Percentiles rank a stretch among this genome's conserved stretches.
Conservation (phyloP, 2,329 filamentous ascomycete species). For the Fusarium albidum region DNA sequence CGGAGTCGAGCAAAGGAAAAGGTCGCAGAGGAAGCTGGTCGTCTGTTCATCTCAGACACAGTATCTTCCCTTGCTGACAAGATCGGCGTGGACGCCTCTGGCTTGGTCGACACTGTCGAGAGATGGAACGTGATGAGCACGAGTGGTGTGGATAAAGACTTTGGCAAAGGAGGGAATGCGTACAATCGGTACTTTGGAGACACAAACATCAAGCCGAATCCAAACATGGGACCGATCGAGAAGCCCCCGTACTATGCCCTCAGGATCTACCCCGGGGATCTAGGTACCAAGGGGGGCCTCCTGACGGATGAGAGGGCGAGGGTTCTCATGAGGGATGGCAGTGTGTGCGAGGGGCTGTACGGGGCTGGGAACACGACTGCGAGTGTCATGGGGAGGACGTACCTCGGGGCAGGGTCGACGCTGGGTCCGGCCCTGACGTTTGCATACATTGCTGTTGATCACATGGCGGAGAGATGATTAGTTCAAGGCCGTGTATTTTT, state of each 20-base stretch:
- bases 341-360: constrained; percentile 43
- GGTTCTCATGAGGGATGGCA: constrained; percentile 31
- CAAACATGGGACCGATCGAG: not conserved
- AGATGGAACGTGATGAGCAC: not conserved
- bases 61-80: not conserved
- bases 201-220: not conserved
- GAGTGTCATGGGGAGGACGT: constrained; percentile 45
- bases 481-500: too few relatives aligned
- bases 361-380: constrained; percentile 46
- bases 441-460: constrained; percentile 40
- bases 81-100: not conserved
- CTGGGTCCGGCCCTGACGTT: constrained; percentile 48
- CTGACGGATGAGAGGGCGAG: constrained; percentile 44
- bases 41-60: not conserved
- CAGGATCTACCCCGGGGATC: constrained; percentile 46
- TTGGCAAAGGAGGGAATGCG: not conserved
- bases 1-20: not conserved
- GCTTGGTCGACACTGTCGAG: not conserved
- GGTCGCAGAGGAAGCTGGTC: not conserved
- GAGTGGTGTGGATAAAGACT: constrained; percentile 1
- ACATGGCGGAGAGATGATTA: too few relatives aligned
- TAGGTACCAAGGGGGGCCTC: constrained; percentile 49
- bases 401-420: constrained; percentile 46
- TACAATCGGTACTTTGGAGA: constrained; percentile 3
- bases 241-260: constrained; percentile 36